Base-by-base conservation (phyloP, 345 rosid genomes). In the Jatropha curcas region DNA sequence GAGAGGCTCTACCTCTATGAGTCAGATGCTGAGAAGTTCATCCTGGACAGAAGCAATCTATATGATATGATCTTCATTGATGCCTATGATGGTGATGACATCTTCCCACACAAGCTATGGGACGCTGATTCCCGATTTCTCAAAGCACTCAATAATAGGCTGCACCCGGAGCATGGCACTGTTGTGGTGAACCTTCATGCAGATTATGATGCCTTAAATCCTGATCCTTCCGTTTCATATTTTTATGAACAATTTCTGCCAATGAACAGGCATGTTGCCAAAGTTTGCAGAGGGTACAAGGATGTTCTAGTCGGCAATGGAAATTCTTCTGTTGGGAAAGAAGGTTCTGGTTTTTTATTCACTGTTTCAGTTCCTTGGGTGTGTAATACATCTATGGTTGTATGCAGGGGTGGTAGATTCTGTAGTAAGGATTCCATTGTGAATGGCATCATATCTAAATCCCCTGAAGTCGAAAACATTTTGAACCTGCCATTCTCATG, bases 81-180 rank as follows among this genome's bases (percentile, higher is more conserved):
- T 87, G 98, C 98, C 55, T 94, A 90, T 77, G 94, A 94, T 14
- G 98, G 98, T 25, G 98, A 89, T 30, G 96, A 89, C 81, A 81
- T 94, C 75, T 94, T 94, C 81, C 97, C 98, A 5, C 82, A 60
- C 61, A 92, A 85, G 72, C 88, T 94, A 1, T 89, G 98, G 98
- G 89, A 92, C 68, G 85, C 88, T 2, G 70, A 84, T 67, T 86
- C 91, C 10, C 85, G 86, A 20, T 90, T 94, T 68, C 85, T 92
- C 77, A 82, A 81, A 72, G 83, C 90, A 60, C 82, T 94, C 17
- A 80, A 86, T 51, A 30, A 82, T 37, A 77, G 52, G 51, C 89
- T 94, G 76, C 91, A 92, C 63, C 86, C 88, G 1, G 74, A 79
- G 45, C 96, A 94, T 39, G 98, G 98, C 48, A 89, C 96, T 0